Percentiles rank a stretch among this genome's conserved stretches.
Conservation (phyloP, 331 rosid genomes). For the Quercus phellos region DNA sequence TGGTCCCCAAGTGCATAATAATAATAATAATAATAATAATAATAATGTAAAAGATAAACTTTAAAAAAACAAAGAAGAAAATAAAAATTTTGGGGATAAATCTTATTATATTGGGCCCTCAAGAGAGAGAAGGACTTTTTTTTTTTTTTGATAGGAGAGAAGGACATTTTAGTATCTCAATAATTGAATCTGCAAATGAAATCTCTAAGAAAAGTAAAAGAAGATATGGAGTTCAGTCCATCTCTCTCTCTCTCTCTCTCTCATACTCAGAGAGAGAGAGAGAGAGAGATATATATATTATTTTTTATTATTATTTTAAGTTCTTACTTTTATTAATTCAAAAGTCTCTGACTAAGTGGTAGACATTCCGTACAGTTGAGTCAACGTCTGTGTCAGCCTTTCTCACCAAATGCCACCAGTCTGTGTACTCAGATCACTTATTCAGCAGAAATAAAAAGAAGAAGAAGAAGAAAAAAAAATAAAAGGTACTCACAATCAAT, state of each 20-base stretch:
- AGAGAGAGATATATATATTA: too few species aligned
- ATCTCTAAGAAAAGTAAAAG: neutral
- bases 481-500: neutral
- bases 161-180: neutral
- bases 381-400: slow-evolving; percentile 56
- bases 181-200: neutral
- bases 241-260: neutral
- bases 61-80: too few species aligned
- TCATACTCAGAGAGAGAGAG: too few species aligned
- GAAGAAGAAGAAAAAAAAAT: too few species aligned
- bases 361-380: slow-evolving; percentile 36
- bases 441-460: too few species aligned
- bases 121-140: too few species aligned
- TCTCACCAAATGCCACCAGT: slow-evolving; percentile 25
- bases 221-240: neutral
- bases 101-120: too few species aligned
- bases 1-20: too few species aligned
- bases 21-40: too few species aligned
- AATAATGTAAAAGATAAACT: too few species aligned
- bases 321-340: neutral
- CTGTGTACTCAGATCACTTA: neutral
- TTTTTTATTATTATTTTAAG: neutral
- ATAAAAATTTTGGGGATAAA: too few species aligned
- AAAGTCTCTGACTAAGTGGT: slow-evolving; percentile 2
- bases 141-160: too few species aligned